Evolutionary conservation across 2,329 filamentous ascomycete species (phyloP).

Genomic region (Elsinoe batatas): DNA sequence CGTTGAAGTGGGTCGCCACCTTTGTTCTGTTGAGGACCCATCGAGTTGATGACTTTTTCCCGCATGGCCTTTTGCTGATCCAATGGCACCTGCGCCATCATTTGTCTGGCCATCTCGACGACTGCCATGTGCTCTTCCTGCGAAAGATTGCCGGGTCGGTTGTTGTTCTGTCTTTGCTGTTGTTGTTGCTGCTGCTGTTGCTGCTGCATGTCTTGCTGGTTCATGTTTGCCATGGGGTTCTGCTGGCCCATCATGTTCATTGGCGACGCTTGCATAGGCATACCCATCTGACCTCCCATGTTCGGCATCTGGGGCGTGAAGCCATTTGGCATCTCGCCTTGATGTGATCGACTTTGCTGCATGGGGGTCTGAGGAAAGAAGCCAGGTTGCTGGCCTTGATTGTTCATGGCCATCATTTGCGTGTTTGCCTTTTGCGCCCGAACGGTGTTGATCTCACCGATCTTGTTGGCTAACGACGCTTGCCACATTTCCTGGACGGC

Average conservation of each 20-base stretch:
- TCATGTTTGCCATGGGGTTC: constrained; percentile 17
- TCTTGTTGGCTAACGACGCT: constrained; percentile 14
- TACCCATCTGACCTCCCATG: not conserved
- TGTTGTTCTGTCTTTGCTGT: constrained; percentile 1
- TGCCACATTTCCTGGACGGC: constrained; percentile 14
- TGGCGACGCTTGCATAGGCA: constrained; percentile 38
- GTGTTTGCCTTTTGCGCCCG: constrained; percentile 12
- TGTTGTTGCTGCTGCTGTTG: constrained; percentile 19
- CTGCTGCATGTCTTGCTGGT: constrained; percentile 22
- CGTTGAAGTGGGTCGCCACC: constrained; percentile 39
- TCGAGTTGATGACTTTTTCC: constrained; percentile 32
- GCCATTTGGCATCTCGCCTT: constrained; percentile 32
- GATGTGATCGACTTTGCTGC: constrained; percentile 29
- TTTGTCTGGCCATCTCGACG: constrained; percentile 36
- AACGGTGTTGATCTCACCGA: constrained; percentile 14
- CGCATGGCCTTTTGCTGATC: constrained; percentile 41
- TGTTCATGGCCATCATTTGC: constrained; percentile 13
- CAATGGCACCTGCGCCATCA: constrained; percentile 35
- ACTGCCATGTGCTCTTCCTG: constrained; percentile 36
- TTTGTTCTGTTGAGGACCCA: constrained; percentile 37
- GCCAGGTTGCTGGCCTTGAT: constrained; percentile 16
- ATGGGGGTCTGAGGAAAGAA: constrained; percentile 29
- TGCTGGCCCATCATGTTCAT: constrained; percentile 27
- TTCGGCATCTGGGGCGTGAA: constrained; percentile 39
- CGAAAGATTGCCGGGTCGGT: constrained; percentile 22